Base-by-base conservation (phyloP, 495 filamentous ascomycete species). In the Penicillium parvum region DNA sequence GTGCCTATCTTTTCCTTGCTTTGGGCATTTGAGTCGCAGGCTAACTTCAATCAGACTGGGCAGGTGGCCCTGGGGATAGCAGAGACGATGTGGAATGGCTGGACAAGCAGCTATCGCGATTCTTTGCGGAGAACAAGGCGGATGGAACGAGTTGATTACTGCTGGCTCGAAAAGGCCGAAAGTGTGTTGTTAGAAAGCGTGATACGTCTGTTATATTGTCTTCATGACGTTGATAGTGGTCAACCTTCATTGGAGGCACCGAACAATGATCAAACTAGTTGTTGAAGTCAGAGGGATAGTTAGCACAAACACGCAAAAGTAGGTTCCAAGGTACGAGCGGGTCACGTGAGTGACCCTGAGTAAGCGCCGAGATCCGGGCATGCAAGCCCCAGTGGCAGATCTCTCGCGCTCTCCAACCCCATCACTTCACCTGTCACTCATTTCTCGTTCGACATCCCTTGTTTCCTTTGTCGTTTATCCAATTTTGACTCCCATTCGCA, bases 11-110 rank as follows among this genome's bases (percentile, higher is more conserved):
- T 21, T 33, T 8, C 0, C 8, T 21, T 10, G 20, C 5, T 17
- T 2, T 16, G 2, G 4, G 2, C 3, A 16, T 18, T 15, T 16
- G 3, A 20, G 12, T 30, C 16, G 11, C 27, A 2, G 7, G 37
- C 53, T 69, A 28, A 63, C 29, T 9, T 5, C 3, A 22, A 21
- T 11, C 16, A 67, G 66, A 71, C 33, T 76, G 69, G 78, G 80
- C 79, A 18, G 78, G 79, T 44, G 83, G 83, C 11, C 83, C 83
- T 7, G 79, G 79, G 0, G 68, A 78, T 37, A 82, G 71, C 47
- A 74, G 69, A 29, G 76, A 82, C 22, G 83, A 88, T 64, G 65
- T 84, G 3, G 71, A 74, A 44, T 86, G 82, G 79, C 65, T 86
- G 37, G 79, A 86, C 57, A 65, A 75, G 18, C 76, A 76, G 50